A percentile compares a stretch with the other conserved stretches of the same genome.
These are phyloP conservation scores for Eragrostis tef DNA, from an alignment of 202 grass and related monocot species.

Conservation along the genomic window DNA sequence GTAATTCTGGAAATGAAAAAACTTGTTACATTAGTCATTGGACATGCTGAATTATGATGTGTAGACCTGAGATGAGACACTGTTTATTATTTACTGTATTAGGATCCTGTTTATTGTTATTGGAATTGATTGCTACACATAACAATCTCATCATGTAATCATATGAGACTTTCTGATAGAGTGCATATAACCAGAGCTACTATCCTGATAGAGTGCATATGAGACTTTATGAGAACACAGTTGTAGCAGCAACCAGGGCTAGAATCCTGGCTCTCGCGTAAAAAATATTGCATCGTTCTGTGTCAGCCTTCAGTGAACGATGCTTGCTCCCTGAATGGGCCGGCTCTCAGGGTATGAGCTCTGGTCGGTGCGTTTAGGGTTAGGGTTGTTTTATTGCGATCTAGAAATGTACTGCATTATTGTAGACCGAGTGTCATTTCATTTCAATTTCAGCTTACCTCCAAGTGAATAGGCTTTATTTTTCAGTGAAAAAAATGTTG, in stretches of 20 bases:
- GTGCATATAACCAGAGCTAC: too few relatives aligned
- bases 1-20: constrained; percentile 45
- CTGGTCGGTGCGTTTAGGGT: too few relatives aligned
- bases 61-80: not conserved
- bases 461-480: too few relatives aligned
- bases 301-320: not conserved
- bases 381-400: too few relatives aligned
- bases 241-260: too few relatives aligned
- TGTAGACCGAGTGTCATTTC: too few relatives aligned
- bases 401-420: too few relatives aligned
- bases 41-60: not conserved
- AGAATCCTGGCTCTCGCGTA: too few relatives aligned
- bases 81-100: not conserved
- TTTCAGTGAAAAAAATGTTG: too few relatives aligned
- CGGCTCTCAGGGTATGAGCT: too few relatives aligned
- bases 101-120: not conserved
- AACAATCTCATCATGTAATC: not conserved
- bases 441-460: too few relatives aligned
- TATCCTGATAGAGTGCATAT: too few relatives aligned
- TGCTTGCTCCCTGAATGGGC: not conserved
- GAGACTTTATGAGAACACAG: not conserved
- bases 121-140: not conserved
- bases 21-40: constrained; percentile 29
- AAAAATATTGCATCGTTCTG: not conserved
- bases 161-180: not conserved